Base-by-base conservation (phyloP, 78 protist species). In the Tieghemostelium lacteum region DNA sequence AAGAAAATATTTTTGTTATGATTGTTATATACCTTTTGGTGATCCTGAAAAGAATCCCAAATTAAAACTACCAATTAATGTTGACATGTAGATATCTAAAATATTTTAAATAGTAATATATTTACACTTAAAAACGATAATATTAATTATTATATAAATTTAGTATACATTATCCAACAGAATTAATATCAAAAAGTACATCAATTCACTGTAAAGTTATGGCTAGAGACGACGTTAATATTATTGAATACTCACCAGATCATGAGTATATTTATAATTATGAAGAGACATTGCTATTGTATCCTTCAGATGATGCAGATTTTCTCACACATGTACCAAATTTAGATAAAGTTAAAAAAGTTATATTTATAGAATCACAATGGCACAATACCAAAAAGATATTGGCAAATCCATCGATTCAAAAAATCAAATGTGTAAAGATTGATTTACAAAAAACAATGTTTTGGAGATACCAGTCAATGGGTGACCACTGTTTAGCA, bases 141-240 rank as follows among this genome's bases (percentile, higher is more conserved):
- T 22, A 57, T 22, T 36, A 55, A n/a, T n/a, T 65, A 31, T 22
- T 2, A 5, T 3, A 49, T 65, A 34, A n/a, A 24, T 29, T 3
- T 70, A 92, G 95, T 39, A 29, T 92, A 39, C 95, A 85, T 73
- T 73, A 62, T 20, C 95, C 95, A 71, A 80, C 78, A 29, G 95
- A 92, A 58, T 86, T 62, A n/a, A 50, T 77, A 33, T 74, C 88
- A 50, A 92, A 92, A 54, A 71, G 69, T 39, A 92, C 95, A 45
- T 65, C 88, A n/a, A 78, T 92, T 61, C 95, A 92, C 61, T 61
- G 86, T 33, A 92, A 66, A 57, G 83, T 92, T 8, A 22, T 92
- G 6, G 85, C 95, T 24, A 24, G 24, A 29, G 69, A 70, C 2
- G 85, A 92, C 58, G 92, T 92, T 14, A 34, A 57, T 24, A 50